Percentiles rank a stretch among this genome's conserved stretches.
These are phyloP conservation scores for Meyerozyma elateridarum DNA, from an alignment of 1,139 yeast genomes.

Conservation along the genomic window DNA sequence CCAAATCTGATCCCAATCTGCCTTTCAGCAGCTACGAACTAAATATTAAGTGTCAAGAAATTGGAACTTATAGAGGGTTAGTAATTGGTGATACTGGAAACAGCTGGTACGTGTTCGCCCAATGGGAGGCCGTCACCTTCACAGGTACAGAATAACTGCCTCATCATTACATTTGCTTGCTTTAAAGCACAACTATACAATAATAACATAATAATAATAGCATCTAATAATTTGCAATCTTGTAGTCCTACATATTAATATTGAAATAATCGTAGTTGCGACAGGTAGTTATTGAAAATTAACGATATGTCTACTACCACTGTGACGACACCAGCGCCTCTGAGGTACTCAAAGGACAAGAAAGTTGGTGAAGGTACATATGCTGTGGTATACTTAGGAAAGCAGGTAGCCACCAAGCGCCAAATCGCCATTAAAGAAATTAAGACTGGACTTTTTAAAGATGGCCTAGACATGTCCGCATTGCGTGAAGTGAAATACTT, in stretches of 20 bases:
- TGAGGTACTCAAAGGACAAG: constrained; percentile 50
- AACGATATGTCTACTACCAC: too few relatives aligned
- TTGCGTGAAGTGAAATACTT: constrained; percentile 89
- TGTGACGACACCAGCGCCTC: constrained; percentile 1
- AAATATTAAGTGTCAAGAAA: constrained; percentile 58
- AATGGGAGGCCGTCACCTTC: constrained; percentile 64
- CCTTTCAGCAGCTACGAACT: constrained; percentile 57
- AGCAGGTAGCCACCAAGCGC: constrained; percentile 50
- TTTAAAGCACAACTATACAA: too few relatives aligned
- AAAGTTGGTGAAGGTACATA: constrained; percentile 99
- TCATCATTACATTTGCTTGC: constrained; percentile 1
- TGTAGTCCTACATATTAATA: too few relatives aligned
- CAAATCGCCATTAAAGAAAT: constrained; percentile 91
- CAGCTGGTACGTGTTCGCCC: constrained; percentile 89
- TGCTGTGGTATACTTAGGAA: constrained; percentile 91
- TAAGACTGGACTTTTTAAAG: constrained; percentile 90
- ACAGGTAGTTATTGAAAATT: too few relatives aligned
- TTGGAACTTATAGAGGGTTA: constrained; percentile 79
- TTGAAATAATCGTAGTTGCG: too few relatives aligned
- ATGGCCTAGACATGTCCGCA: constrained; percentile 97
- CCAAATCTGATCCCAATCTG: constrained; percentile 38
- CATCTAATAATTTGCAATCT: too few relatives aligned
- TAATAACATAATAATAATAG: constrained; percentile 1
- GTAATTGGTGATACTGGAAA: constrained; percentile 75
- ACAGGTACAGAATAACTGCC: not conserved